Evolutionary conservation across 192 early-diverging fungal species (phyloP), one percentile per base, ranked within the genome.

Genomic region (Rhizophagus prolifer): DNA sequence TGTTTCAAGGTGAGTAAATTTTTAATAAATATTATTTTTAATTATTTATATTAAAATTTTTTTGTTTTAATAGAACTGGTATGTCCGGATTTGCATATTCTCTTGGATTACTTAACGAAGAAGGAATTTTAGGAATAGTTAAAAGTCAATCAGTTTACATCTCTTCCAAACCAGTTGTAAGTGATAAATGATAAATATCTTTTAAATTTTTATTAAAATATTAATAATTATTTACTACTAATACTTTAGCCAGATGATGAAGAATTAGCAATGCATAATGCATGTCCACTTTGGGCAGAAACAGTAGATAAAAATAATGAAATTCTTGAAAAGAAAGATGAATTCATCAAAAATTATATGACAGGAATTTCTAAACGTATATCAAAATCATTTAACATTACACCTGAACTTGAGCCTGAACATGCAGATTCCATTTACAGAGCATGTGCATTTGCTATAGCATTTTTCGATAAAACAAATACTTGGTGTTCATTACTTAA

Each of bases 401-500:
- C 10, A 25, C 73, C 73, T 46, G 60, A 59, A 34, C 50, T 74
- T 6, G 8, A 19, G n/a, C 60, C 73, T 3, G 46, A 38, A n/a
- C 60, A 74, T 46, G 14, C 25, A 13, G 60, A 74, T n/a, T 63
- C 41, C 28, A 74, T 74, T 50, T 46, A 74, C 62, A 59, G 73
- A 8, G 60, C 60, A 23, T 74, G 73, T 38, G 25, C 25, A 28
- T 74, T 63, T 63, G 73, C 26, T 13, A 31, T 74, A 6, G 19
- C 73, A 31, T 23, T 74, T 21, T 74, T 44, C 47, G 12, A 26
- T 46, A 44, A 23, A 38, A 44, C 16, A 44, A 38, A 44, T 28
- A 74, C 59, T 23, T 74, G 73, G 73, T 74, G 73, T 62, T 44
- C n/a, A 23, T 63, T 74, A 74, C 25, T 74, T 10, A 23, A 28